Base-by-base conservation (phyloP, 139 green algal genomes). In the Chlorella sp. region DNA sequence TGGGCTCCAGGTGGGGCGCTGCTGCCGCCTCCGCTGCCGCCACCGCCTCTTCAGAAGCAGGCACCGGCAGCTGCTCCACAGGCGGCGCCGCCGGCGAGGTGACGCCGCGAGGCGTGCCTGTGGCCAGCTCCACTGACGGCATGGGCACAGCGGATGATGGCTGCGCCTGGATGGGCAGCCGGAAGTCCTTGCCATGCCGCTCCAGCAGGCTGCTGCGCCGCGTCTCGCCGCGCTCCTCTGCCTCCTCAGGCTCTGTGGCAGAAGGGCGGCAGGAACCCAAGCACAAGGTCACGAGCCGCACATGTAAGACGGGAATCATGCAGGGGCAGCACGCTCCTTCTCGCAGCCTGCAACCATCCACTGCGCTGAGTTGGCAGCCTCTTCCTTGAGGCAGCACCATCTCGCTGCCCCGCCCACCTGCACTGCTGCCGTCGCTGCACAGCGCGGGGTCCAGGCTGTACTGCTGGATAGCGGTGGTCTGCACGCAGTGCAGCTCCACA, bases 391-490 rank as follows among this genome's bases (percentile, higher is more conserved):
- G n/a, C n/a, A n/a, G n/a, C n/a, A 60, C 51, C 16, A 60, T 60
- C 51, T 24, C 8, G 46, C n/a, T n/a, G 8, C 51, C 51, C 51
- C 51, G 14, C 16, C 51, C 51, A 60, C 51, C 51, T 60, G 69
- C 69, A 54, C 48, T 30, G 32, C 46, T 36, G 26, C 41, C 82
- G 22, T 65, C 76, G n/a, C 82, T 76, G 91, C 94, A 98, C 34
- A 89, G 56, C 24, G 76, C 81, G 0, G 90, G 83, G 44, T 92
- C 88, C 20, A 98, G 86, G 19, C 80, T 88, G 87, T 98, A 99
- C 87, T 96, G 93, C 90, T 98, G 96, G 0, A 98, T 92, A 0
- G 89, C 93, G 30, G 95, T 89, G 16, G 93, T 92, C 89, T 99
- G 95, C 60, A 97, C 86, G 60, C 84, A 92, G 77, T 88, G 92